Base-by-base conservation (phyloP, 768 basidiomycete species). In the Multifurca ochricompacta region DNA sequence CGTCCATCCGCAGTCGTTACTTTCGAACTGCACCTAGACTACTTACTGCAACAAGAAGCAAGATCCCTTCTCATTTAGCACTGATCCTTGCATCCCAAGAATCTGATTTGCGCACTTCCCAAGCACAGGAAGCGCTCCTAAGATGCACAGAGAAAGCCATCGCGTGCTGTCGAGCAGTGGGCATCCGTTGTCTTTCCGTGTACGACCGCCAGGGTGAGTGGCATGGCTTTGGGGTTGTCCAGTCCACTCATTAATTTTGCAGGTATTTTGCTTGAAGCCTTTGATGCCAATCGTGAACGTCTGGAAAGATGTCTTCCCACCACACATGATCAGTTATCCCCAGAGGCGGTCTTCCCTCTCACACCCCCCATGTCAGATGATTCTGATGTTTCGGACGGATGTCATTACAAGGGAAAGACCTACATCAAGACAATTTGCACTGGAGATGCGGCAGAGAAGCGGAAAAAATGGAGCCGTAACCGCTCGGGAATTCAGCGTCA, bases 331-430 rank as follows among this genome's bases (percentile, higher is more conserved):
- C 60, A 49, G 27, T 45, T 31, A 43, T 71, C 72, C 50, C 77
- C 76, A 18, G 84, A 86, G 51, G 67, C 77, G 3, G 78, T 81
- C 62, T 88, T 82, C 66, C 88, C 87, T 36, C 71, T 80, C 40
- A 90, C 87, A 0, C 88, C 87, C n/a, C 88, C 87, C 3, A 70
- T 77, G 16, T 90, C 87, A 7, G 87, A 87, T 65, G 76, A 75
- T 62, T 80, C 84, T 23, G 79, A 77, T 23, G 86, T 30, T 5
- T 36, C 49, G 9, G 31, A 48, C 3, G 49, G 28, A 23, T 19
- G 31, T 45, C 11, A 28, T 18, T 49, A 45, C 36, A 43, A 59
- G 25, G 50, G 41, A 1, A 51, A 41, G 18, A 28, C 44, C 14
- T 48, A 30, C 35, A 28, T 55, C 25, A 51, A 23, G 23, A 59